These are phyloP conservation scores for Ceratocystis cacaofunesta DNA, from an alignment of 2,329 filamentous ascomycete species.

Conservation along the genomic window DNA sequence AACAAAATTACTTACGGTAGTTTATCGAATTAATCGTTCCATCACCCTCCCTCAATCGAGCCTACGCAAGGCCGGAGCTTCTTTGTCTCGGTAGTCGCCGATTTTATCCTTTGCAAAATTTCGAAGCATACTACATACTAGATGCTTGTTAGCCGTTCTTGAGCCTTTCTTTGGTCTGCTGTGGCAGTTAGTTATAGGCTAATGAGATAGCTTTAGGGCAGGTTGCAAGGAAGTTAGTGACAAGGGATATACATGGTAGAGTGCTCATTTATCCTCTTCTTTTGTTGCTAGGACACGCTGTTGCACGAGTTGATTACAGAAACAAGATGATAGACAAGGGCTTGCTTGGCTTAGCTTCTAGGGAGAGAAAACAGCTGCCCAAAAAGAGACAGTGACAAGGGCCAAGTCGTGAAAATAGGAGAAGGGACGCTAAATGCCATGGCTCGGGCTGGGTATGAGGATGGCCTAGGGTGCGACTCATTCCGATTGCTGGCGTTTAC, in stretches of 20 bases:
- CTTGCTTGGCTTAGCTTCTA: neutral
- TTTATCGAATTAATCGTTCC: neutral
- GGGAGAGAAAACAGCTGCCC: neutral
- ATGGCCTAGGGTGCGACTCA: no score
- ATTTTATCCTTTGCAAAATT: neutral
- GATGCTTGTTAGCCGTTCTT: no score
- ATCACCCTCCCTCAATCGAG: neutral
- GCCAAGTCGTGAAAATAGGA: no score
- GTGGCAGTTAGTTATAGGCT: no score
- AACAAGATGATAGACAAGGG: neutral
- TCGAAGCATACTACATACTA: neutral
- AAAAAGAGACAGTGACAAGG: neutral
- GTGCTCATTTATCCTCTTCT: neutral
- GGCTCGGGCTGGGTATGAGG: no score
- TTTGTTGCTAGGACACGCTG: conserved; percentile 2
- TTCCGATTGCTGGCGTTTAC: no score
- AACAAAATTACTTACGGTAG: neutral
- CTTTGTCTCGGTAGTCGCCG: neutral
- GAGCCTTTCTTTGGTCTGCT: no score
- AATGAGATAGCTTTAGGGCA: neutral
- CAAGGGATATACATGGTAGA: neutral
- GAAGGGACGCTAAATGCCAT: no score
- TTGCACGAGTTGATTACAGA: neutral
- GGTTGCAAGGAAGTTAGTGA: neutral
- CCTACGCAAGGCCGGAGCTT: neutral